Base-by-base conservation (phyloP, 2,329 filamentous ascomycete genomes). In the Neocatenulostroma microsporum region DNA sequence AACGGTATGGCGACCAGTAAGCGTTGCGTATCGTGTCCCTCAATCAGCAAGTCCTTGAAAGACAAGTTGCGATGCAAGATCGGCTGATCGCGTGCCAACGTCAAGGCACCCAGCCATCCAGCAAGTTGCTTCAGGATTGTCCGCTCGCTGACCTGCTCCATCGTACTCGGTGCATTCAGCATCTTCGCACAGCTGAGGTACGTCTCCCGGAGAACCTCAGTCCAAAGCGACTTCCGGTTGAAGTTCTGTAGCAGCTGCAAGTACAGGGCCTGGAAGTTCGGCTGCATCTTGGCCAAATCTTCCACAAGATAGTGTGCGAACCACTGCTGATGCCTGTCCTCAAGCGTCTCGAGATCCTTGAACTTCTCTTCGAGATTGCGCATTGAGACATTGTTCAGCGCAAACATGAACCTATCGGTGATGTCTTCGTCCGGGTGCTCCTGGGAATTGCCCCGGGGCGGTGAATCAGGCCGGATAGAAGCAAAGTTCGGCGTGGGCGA, bases 11-110 rank as follows among this genome's bases (percentile, higher is more conserved):
- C 89, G 25, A 96, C 78, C 25, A 94, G 76, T 20, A 98, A 72
- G 32, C 91, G 79, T 60, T 96, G 87, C 2, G 84, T 91, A 51
- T 96, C 87, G 48, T 89, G 88, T 1, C 85, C 91, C 62, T 98
- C 91, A 29, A 95, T 80, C 4, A 98, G 73, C 5, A 98, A 71
- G 54, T 96, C 86, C 62, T 94, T 94, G 72, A 98, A 96, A 2
- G 89, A 93, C 43, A 98, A 88, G 56, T 96, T 94, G 55, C 82
- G 87, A 60, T 95, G 88, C 55, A 89, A 88, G 64, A 98, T 94
- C 0, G 91, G 91, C 56, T 89, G 89, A 57, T 98, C 84, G 36
- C 89, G 81, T 18, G 91, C 91, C 37, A 98, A 77, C 1, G 91
- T 98, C 51, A 98, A 62, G 13, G 89, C 84, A 9, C 91, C 91